These are phyloP conservation scores for Closterium sp. DNA, from an alignment of 139 green algal genomes.

Conservation along the genomic window DNA sequence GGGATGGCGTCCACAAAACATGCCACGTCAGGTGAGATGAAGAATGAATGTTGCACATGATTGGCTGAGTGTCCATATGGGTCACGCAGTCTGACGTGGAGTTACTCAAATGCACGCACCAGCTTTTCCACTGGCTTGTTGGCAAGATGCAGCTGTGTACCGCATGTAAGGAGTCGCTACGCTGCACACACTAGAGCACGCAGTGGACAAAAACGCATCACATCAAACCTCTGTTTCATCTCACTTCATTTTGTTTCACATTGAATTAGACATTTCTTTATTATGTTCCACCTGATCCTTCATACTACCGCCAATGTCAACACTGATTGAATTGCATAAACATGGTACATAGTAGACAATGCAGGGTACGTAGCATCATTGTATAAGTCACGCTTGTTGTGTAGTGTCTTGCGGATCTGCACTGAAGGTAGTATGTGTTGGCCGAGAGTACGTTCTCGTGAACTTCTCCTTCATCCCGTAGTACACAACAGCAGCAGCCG, in stretches of 20 bases:
- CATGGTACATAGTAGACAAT: background rate
- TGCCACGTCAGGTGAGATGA: background rate
- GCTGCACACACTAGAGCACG: too few species aligned
- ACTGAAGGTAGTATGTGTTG: background rate
- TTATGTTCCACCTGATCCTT: too few species aligned
- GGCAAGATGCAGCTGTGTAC: too few species aligned
- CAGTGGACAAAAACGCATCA: too few species aligned
- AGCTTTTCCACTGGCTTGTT: background rate
- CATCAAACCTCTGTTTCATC: too few species aligned
- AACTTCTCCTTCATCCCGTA: background rate
- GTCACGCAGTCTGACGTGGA: background rate
- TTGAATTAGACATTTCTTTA: too few species aligned
- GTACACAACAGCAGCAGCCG: background rate
- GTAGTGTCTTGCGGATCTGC: background rate
- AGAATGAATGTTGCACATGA: background rate
- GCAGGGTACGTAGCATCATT: too few species aligned
- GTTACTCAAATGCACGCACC: background rate
- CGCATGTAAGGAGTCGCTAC: too few species aligned
- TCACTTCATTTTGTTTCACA: too few species aligned
- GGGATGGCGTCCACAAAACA: background rate
- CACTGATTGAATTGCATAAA: background rate
- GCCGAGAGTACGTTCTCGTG: background rate
- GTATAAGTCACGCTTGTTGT: background rate
- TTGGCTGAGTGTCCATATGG: background rate
- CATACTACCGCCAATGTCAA: background rate